These are phyloP conservation scores for Microcyclosporella mali DNA, from an alignment of 2,329 filamentous ascomycete species.

Conservation along the genomic window DNA sequence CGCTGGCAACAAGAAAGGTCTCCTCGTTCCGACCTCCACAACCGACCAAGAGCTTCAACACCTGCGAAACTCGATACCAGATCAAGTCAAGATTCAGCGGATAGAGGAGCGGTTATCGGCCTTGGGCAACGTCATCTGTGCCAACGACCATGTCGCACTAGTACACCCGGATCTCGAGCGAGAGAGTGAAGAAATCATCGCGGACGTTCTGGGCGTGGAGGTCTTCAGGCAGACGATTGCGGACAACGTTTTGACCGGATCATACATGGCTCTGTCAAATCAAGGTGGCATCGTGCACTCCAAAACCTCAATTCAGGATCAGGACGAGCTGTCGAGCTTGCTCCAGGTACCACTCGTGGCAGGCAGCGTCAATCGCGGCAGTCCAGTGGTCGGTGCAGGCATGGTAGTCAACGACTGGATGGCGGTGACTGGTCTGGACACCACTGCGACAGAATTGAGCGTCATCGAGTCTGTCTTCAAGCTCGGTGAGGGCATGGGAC, in stretches of 20 bases:
- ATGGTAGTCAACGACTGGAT: constrained; percentile 99
- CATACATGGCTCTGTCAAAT: constrained; percentile 94
- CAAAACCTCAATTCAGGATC: constrained; percentile 93
- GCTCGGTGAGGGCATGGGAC: constrained; percentile 71
- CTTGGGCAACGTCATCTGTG: constrained; percentile 92
- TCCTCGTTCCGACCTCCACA: constrained; percentile 90
- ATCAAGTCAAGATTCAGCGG: constrained; percentile 86
- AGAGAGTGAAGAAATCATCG: constrained; percentile 97
- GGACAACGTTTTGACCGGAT: constrained; percentile 92
- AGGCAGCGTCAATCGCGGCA: constrained; percentile 87
- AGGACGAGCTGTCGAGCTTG: constrained; percentile 90
- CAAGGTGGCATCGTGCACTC: constrained; percentile 95
- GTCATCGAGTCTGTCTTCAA: constrained; percentile 96
- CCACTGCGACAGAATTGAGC: constrained; percentile 93
- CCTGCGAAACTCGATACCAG: constrained; percentile 87
- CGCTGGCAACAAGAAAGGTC: constrained; percentile 91
- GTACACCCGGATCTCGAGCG: constrained; percentile 95
- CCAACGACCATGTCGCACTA: constrained; percentile 93
- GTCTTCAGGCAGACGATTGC: constrained; percentile 92
- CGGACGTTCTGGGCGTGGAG: constrained; percentile 84
- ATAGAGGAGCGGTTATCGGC: constrained; percentile 96
- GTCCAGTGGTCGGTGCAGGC: constrained; percentile 88
- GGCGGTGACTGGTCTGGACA: constrained; percentile 90
- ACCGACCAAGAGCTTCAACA: constrained; percentile 98
- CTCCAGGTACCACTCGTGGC: constrained; percentile 94